Evolutionary conservation across 1,284 basidiomycete species (phyloP).

Genomic region (Papiliotrema laurentii): DNA sequence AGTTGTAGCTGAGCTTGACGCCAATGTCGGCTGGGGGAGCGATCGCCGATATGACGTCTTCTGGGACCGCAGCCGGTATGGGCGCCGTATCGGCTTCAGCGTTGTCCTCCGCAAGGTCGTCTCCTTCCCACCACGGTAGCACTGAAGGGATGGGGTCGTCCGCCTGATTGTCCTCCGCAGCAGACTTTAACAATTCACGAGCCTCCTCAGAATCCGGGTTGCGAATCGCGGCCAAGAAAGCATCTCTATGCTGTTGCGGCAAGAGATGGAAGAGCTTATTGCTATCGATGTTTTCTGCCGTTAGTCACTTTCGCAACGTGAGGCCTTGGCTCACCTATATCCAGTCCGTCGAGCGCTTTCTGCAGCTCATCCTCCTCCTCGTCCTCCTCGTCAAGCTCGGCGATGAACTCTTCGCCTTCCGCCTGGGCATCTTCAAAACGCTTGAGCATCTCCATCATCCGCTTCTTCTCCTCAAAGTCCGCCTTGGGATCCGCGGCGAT

Average conservation of each 20-base stretch:
- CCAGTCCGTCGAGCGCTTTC: constrained; percentile 28
- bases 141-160: constrained; percentile 8
- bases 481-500: constrained; percentile 35
- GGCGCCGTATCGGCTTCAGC: constrained; percentile 11
- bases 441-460: constrained; percentile 45
- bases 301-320: constrained; percentile 4
- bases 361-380: constrained; percentile 27
- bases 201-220: constrained; percentile 38
- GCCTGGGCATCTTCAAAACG: constrained; percentile 41
- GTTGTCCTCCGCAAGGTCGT: constrained; percentile 6
- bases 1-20: constrained; percentile 38
- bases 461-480: constrained; percentile 36
- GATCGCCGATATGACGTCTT: constrained; percentile 7
- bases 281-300: constrained; percentile 41
- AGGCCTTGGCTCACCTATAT: constrained; percentile 32
- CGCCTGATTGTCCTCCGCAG: constrained; percentile 14
- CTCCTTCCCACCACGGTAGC: constrained; percentile 33
- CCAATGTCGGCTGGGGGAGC: constrained; percentile 22
- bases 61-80: constrained; percentile 6
- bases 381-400: constrained; percentile 22
- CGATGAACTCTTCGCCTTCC: constrained; percentile 22
- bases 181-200: constrained; percentile 29
- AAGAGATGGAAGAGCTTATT: constrained; percentile 43
- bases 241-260: constrained; percentile 37
- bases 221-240: constrained; percentile 36